A percentile compares a stretch with the other conserved stretches of the same genome.
Evolutionary conservation across 2,329 filamentous ascomycete genomes (phyloP).

Genomic region (Colletotrichum echinochloae): DNA sequence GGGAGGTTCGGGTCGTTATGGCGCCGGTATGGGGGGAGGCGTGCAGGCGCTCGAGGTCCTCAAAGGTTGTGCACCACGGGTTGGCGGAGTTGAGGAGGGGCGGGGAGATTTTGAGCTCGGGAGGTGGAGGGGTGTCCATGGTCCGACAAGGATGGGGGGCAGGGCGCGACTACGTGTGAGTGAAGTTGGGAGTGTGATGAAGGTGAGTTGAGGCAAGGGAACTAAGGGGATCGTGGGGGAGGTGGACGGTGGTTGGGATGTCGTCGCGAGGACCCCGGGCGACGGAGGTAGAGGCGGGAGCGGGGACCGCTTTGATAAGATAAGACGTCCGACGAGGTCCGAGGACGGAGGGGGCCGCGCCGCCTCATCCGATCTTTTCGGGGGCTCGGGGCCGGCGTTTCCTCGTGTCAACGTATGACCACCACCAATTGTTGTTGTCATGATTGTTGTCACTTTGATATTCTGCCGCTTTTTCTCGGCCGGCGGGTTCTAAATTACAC

Average conservation of each 20-base stretch:
- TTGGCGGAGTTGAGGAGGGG: constrained; percentile 81
- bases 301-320: constrained; percentile 9
- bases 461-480: too few species aligned
- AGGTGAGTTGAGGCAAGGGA: neutral
- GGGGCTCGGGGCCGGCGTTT: neutral
- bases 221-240: neutral
- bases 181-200: neutral
- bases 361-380: constrained; percentile 6
- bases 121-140: constrained; percentile 39
- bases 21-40: constrained; percentile 73
- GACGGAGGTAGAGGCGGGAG: neutral
- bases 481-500: too few species aligned
- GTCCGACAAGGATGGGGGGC: neutral
- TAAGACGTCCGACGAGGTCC: constrained; percentile 11
- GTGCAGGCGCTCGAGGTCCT: constrained; percentile 73
- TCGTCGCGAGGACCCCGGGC: neutral
- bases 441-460: too few species aligned
- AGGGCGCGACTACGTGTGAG: neutral
- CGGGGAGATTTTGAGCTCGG: constrained; percentile 64
- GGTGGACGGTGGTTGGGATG: neutral
- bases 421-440: neutral
- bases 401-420: neutral
- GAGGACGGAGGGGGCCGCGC: constrained; percentile 2
- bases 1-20: constrained; percentile 78
- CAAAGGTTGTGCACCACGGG: constrained; percentile 77